These are phyloP conservation scores for Tanacetum coccineum DNA, from an alignment of 129 eudicot genomes.

Conservation along the genomic window DNA sequence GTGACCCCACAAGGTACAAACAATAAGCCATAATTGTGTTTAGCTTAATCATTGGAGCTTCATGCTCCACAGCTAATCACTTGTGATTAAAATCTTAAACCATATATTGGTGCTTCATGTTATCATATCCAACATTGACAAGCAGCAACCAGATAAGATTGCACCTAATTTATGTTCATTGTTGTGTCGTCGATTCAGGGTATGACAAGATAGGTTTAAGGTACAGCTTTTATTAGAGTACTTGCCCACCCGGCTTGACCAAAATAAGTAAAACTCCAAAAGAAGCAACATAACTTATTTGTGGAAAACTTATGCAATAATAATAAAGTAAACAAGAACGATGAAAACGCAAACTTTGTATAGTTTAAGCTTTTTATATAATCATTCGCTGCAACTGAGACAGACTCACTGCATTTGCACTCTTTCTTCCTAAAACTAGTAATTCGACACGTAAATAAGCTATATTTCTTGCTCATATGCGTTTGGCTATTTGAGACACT, in stretches of 20 bases:
- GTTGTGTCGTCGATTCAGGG: neutral
- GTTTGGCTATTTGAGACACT: neutral
- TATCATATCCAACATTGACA: neutral
- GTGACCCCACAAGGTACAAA: constrained; percentile 12
- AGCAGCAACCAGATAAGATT: neutral
- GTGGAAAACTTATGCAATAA: neutral
- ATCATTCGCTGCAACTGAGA: constrained; percentile 1
- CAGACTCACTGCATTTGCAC: constrained; percentile 18
- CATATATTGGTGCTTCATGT: no score
- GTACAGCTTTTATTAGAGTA: neutral
- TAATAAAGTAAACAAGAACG: constrained; percentile 1
- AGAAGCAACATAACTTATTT: neutral
- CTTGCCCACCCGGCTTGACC: neutral
- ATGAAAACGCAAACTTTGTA: constrained; percentile 1
- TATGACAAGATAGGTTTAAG: neutral
- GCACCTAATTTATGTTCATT: neutral
- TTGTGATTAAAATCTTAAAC: no score
- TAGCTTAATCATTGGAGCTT: constrained; percentile 15
- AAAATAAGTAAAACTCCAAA: neutral
- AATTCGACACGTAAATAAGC: constrained; percentile 12
- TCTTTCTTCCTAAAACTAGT: constrained; percentile 24
- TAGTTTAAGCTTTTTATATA: constrained; percentile 15
- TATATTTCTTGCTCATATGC: constrained; percentile 15
- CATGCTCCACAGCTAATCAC: constrained; percentile 32
- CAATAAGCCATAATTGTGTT: constrained; percentile 31